Base-by-base conservation (phyloP, 2,329 filamentous ascomycete species). In the Hypoxylon sp. region DNA sequence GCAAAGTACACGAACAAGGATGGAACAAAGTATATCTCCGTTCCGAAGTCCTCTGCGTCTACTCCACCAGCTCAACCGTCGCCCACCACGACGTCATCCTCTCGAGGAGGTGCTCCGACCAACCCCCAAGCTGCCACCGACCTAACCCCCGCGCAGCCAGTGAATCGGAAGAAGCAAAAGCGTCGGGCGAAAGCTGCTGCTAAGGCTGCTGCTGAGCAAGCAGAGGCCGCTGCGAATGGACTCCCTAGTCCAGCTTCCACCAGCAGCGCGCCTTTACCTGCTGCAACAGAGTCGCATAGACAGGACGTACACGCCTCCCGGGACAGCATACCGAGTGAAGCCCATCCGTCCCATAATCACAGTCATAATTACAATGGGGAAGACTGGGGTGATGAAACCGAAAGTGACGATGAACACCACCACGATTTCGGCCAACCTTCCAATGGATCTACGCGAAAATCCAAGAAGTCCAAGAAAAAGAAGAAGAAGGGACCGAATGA, bases 111-210 rank as follows among this genome's bases (percentile, higher is more conserved):
- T 70, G 70, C 73, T 70, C 73, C 76, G 61, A 74, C 73, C 65
- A 75, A 71, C 65, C 70, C 72, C 67, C 71, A 68, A 41, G 27
- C 63, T 32, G 30, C 72, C 60, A 37, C 63, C 71, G 72, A 76
- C 63, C 65, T 63, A 64, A 63, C 71, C 16, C 73, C 79, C 48
- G 80, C 83, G 46, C 83, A 82, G 46, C 75, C 84, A 7, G 90
- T 94, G 54, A 97, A 97, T 81, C 89, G 92, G 76, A 97, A 97
- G 85, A 98, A 97, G 84, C 92, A 96, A 79, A 97, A 97, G 84
- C 89, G 94, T 72, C 88, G 94, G 71, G 91, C 92, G 76, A 97
- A 97, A 80, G 91, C 91, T 32, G 91, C 92, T 30, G 90, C 90
- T 65, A 88, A 90, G 75, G 87, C 87, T 29, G 88, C 85, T 46